Evolutionary conservation across 78 protist genomes (phyloP).

Genomic region (Planoprotostelium fungivorum): DNA sequence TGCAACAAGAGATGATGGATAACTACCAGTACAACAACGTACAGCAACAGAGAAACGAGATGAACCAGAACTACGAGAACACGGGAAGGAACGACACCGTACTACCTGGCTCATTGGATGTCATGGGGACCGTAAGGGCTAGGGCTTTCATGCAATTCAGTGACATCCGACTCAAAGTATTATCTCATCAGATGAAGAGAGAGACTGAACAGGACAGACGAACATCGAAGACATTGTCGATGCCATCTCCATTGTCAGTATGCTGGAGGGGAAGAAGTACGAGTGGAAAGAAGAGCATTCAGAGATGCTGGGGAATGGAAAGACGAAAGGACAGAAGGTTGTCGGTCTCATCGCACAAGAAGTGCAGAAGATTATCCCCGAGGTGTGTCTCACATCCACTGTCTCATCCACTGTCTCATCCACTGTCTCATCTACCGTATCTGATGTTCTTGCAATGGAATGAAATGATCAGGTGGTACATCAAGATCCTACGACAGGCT

Average conservation of each 20-base stretch:
- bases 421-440: no score
- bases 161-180: background rate
- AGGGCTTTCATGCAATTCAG: background rate
- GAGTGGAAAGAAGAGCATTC: background rate
- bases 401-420: no score
- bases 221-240: conserved; percentile 12
- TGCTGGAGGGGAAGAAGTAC: conserved; percentile 6
- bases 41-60: no score
- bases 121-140: background rate
- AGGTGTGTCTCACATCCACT: background rate
- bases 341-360: conserved; percentile 6
- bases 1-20: no score
- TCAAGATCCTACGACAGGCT: background rate
- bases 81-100: no score
- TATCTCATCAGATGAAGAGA: background rate
- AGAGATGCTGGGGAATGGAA: background rate
- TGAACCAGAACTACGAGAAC: no score
- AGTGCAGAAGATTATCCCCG: conserved; percentile 1
- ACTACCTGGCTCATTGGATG: background rate
- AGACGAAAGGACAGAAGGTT: conserved; percentile 1
- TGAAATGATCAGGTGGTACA: background rate
- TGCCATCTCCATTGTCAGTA: conserved; percentile 1
- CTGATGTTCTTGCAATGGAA: no score
- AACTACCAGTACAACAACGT: no score
- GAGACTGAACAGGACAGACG: background rate